A percentile compares a stretch with the other conserved stretches of the same genome.
Evolutionary conservation across 2,329 filamentous ascomycete genomes (phyloP).

Genomic region (Coniochaeta hoffmannii): DNA sequence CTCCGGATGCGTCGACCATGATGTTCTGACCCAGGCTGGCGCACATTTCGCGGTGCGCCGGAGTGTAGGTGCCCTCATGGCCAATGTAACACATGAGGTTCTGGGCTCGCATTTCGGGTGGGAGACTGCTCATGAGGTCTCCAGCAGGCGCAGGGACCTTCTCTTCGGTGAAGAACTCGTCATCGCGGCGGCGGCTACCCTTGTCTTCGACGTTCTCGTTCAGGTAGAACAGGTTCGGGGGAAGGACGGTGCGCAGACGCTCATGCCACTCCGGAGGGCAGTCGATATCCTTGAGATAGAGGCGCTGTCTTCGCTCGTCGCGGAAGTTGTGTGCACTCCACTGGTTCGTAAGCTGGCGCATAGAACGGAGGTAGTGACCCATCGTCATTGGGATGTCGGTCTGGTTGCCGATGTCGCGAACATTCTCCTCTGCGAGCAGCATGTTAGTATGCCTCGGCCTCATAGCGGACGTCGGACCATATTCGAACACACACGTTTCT

Average conservation of each 20-base stretch:
- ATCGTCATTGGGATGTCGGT: conserved; percentile 76
- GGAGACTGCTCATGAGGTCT: conserved; percentile 91
- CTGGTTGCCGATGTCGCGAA: conserved; percentile 70
- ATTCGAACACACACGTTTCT: conserved; percentile 55
- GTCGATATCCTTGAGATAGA: conserved; percentile 97
- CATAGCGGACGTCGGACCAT: background rate
- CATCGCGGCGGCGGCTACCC: conserved; percentile 17
- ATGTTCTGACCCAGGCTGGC: conserved; percentile 94
- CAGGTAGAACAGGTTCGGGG: conserved; percentile 78
- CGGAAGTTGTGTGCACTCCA: conserved; percentile 70
- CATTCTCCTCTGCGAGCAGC: conserved; percentile 60
- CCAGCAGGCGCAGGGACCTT: conserved; percentile 63
- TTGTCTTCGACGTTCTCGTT: conserved; percentile 64
- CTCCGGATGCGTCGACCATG: conserved; percentile 85
- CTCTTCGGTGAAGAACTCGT: conserved; percentile 35
- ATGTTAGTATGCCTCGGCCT: background rate
- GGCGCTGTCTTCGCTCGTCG: conserved; percentile 71
- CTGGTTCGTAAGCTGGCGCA: conserved; percentile 77
- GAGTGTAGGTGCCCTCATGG: conserved; percentile 94
- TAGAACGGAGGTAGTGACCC: conserved; percentile 82
- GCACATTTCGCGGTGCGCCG: conserved; percentile 95
- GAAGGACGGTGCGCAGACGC: conserved; percentile 69
- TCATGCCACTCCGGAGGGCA: conserved; percentile 83
- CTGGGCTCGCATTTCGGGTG: conserved; percentile 79
- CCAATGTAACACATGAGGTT: conserved; percentile 99